Evolutionary conservation across 306 rosid genomes (phyloP).

Genomic region (Cicer pinnatifidum): DNA sequence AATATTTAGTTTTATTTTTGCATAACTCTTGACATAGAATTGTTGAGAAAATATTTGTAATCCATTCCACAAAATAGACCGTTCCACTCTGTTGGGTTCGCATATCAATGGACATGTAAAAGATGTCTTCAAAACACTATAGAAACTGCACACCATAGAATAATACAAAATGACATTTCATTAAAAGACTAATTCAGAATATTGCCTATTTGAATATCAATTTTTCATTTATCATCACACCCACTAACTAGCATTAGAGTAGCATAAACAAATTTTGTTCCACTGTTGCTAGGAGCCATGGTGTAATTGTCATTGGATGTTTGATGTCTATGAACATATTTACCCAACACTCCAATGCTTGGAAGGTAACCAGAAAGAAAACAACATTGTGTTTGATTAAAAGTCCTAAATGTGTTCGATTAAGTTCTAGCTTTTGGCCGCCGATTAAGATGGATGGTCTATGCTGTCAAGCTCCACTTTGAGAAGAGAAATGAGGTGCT

Average conservation of each 20-base stretch:
- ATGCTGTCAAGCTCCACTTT: slow-evolving; percentile 68
- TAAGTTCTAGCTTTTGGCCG: neutral
- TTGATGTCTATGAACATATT: slow-evolving; percentile 26
- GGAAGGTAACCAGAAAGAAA: neutral
- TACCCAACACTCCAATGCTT: slow-evolving; percentile 29
- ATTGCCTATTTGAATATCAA: slow-evolving; percentile 13
- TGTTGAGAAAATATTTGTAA: neutral
- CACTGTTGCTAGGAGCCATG: neutral
- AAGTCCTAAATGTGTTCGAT: neutral
- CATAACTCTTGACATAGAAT: neutral
- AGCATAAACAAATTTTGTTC: slow-evolving; percentile 5
- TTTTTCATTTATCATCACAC: neutral
- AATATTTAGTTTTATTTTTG: neutral
- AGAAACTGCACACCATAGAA: neutral
- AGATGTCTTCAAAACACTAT: neutral
- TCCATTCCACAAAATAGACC: neutral
- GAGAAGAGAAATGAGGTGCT: slow-evolving; percentile 72
- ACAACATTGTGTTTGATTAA: neutral
- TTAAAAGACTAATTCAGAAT: neutral
- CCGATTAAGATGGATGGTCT: slow-evolving; percentile 4
- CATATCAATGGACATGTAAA: neutral
- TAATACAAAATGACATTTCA: slow-evolving; percentile 4
- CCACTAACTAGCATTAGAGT: neutral
- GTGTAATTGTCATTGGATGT: slow-evolving; percentile 4
- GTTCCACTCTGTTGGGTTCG: neutral